These are phyloP conservation scores for Nicotiana benthamiana DNA, from an alignment of 257 asterid species.

Conservation along the genomic window DNA sequence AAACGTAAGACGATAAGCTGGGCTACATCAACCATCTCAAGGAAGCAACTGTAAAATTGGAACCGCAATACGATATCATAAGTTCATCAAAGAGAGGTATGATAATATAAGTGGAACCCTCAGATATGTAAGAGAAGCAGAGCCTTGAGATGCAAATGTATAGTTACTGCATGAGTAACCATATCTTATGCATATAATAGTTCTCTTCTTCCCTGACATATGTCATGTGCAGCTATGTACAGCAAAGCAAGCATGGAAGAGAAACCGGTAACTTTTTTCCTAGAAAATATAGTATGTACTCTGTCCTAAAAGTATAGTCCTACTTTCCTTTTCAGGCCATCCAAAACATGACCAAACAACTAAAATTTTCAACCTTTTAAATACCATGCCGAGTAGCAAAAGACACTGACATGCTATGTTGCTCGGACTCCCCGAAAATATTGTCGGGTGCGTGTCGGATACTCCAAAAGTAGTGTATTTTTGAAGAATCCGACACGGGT, in stretches of 20 bases:
- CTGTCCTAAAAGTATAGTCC: neutral
- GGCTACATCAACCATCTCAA: neutral
- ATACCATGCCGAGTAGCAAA: neutral
- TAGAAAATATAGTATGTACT: neutral
- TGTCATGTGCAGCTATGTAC: neutral
- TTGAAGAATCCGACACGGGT: no score
- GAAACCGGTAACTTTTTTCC: neutral
- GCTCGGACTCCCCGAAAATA: no score
- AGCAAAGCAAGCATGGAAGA: neutral
- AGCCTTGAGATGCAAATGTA: neutral
- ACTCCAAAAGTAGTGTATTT: no score
- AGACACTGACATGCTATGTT: neutral
- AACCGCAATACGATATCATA: neutral
- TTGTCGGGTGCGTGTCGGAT: no score
- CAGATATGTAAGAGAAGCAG: neutral
- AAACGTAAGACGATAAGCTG: neutral
- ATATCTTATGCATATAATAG: neutral
- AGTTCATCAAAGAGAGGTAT: neutral
- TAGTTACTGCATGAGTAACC: neutral
- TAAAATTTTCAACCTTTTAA: neutral
- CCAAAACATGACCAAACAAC: neutral
- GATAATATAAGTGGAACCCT: neutral
- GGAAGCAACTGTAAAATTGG: neutral
- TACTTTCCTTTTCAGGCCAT: neutral
- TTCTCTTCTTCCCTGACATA: neutral